Evolutionary conservation across 495 filamentous ascomycete genomes (phyloP), one percentile per base, ranked within the genome.

Genomic region (Penicillium crystallinum): DNA sequence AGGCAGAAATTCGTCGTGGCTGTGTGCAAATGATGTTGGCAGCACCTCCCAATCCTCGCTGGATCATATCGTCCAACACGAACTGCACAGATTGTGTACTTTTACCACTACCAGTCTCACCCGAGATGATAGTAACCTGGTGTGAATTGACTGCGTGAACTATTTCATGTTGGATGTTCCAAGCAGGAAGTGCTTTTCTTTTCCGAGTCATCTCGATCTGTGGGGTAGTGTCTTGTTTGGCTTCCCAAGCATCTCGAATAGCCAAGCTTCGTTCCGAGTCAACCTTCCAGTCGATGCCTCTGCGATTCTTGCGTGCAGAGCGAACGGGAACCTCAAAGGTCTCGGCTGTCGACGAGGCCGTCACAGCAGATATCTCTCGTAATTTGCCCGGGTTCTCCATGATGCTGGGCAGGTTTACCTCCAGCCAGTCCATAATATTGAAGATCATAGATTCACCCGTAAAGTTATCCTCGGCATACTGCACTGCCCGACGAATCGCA

Each of bases 51-150:
- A 93, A 74, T 12, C 83, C 77, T 21, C 80, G 78, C 56, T 81
- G 71, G 59, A 97, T 96, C 62, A 98, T 75, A 59, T 97, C 90
- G 59, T 98, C 93, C 6, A 98, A 75, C 19, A 98, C 77, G 66
- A 97, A 98, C 65, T 98, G 93, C 4, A 97, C 93, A 11, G 89
- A 89, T 67, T 98, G 93, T 1, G 93, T 98, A 48, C 90, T 96
- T 67, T 98, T 98, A 60, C 93, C 93, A 37, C 89, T 95, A 47
- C 93, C 93, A 6, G 93, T 98, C 70, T 97, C 93, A 56, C 93
- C 93, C 23, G 90, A 92, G 46, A 98, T 95, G 55, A 98, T 97
- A 4, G 88, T 92, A 18, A 97, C 89, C 66, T 95, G 90, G 61
- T 89, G 81, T 4, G 73, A 62, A 29, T 78, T 79, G 17, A 97